Evolutionary conservation across 495 filamentous ascomycete genomes (phyloP).

Genomic region (Xylaria bambusicola): DNA sequence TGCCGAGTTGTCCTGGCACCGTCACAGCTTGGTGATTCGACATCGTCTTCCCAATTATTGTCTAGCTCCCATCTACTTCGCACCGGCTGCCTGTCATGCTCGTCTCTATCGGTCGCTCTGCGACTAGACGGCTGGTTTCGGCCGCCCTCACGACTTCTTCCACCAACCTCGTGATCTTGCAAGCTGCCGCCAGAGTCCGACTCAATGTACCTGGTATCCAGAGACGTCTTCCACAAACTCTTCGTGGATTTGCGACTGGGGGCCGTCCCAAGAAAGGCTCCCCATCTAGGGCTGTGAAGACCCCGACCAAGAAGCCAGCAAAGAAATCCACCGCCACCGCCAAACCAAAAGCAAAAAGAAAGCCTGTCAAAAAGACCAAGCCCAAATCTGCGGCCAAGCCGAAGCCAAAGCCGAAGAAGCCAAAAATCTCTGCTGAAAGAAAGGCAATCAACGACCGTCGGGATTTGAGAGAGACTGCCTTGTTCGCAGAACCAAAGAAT

Average conservation of each 20-base stretch:
- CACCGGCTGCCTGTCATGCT: constrained; percentile 35
- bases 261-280: constrained; percentile 18
- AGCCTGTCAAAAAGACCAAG: constrained; percentile 18
- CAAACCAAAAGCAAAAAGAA: constrained; percentile 16
- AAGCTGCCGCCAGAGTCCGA: constrained; percentile 15
- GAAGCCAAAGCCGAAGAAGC: constrained; percentile 12
- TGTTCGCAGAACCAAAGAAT: constrained; percentile 28
- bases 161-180: constrained; percentile 18
- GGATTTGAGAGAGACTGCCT: constrained; percentile 29
- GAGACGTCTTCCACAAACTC: constrained; percentile 10
- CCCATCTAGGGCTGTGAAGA: constrained; percentile 23
- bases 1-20: no score
- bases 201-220: constrained; percentile 13
- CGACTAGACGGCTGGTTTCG: constrained; percentile 32
- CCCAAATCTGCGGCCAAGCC: constrained; percentile 16
- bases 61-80: no score
- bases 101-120: constrained; percentile 37
- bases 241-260: constrained; percentile 32
- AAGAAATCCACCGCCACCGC: constrained; percentile 20
- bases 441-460: constrained; percentile 22
- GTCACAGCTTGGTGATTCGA: no score
- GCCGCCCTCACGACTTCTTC: constrained; percentile 21
- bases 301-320: constrained; percentile 25
- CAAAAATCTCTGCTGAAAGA: constrained; percentile 27
- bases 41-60: not conserved